phyloP scores from a whole-genome alignment of 31 red algal genomes.

The Porphyra umbilicalis region DNA sequence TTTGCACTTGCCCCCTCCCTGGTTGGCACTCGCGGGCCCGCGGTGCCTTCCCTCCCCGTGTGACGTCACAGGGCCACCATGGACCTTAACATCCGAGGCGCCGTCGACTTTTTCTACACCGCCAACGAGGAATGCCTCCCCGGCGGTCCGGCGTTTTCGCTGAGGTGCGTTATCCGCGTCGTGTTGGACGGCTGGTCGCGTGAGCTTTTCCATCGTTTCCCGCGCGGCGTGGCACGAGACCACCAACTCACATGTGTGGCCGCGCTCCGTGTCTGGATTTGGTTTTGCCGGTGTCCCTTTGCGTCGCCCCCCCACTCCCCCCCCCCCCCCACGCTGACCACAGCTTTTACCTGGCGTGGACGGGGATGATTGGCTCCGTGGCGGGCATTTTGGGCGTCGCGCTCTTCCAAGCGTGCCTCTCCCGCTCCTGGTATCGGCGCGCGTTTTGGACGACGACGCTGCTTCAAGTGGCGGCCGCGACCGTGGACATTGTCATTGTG shows the following conservation, averaged over 20 bases:
- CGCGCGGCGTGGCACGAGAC: no score
- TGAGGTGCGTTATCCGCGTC: no score
- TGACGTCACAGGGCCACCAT: constrained; percentile 14
- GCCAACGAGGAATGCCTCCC: constrained; percentile 18
- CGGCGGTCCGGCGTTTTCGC: constrained; percentile 39
- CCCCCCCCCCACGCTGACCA: no score
- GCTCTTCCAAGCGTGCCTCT: constrained; percentile 34
- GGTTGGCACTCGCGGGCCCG: no score
- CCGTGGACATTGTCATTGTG: constrained; percentile 48
- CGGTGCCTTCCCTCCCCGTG: neutral
- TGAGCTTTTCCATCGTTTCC: no score
- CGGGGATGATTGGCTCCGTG: constrained; percentile 30
- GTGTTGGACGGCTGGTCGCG: no score
- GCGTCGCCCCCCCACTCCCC: no score
- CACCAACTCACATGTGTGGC: no score
- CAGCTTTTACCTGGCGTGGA: constrained; percentile 46
- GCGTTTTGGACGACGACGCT: constrained; percentile 54
- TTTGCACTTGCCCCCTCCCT: no score
- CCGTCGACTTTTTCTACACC: constrained; percentile 49
- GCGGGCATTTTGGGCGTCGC: constrained; percentile 30
- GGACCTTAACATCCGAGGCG: constrained; percentile 39
- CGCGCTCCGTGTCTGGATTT: no score
- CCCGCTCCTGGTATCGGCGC: constrained; percentile 20
- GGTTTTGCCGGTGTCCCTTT: no score
- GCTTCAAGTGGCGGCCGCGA: constrained; percentile 21